These are phyloP conservation scores for Fragilariopsis cylindrus DNA, from an alignment of 108 stramenopile species.

Conservation along the genomic window DNA sequence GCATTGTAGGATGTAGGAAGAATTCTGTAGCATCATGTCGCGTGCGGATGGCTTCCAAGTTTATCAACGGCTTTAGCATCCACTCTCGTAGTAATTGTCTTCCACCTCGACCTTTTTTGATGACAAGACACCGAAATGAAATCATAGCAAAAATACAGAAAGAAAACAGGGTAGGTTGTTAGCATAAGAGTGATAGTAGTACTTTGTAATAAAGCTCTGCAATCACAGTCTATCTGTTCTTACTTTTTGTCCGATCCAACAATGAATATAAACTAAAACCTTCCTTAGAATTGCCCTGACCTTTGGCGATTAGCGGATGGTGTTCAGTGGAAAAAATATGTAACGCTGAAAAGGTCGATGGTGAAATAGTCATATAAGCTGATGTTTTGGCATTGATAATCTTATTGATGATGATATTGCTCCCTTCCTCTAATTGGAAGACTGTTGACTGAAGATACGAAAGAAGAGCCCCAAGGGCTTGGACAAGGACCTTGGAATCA, in stretches of 20 bases:
- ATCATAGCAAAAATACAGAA: neutral
- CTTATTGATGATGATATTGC: slow-evolving; percentile 59
- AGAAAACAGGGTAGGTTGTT: neutral
- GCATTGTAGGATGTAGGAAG: slow-evolving; percentile 60
- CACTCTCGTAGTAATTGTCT: slow-evolving; percentile 81
- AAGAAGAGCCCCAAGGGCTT: slow-evolving; percentile 77
- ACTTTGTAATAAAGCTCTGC: neutral
- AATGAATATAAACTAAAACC: slow-evolving; percentile 91
- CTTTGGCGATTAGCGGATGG: slow-evolving; percentile 69
- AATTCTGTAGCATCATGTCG: slow-evolving; percentile 87
- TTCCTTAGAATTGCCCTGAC: slow-evolving; percentile 75
- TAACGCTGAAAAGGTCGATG: slow-evolving; percentile 60
- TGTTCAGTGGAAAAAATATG: slow-evolving; percentile 84
- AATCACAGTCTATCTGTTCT: slow-evolving; percentile 7
- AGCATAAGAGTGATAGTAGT: neutral
- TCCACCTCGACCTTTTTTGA: slow-evolving; percentile 44
- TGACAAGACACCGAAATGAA: neutral
- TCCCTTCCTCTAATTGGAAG: slow-evolving; percentile 71
- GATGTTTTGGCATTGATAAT: slow-evolving; percentile 59
- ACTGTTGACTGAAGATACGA: slow-evolving; percentile 69
- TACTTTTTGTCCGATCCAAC: slow-evolving; percentile 83
- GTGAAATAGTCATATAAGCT: slow-evolving; percentile 56
- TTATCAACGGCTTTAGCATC: slow-evolving; percentile 86
- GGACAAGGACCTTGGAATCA: slow-evolving; percentile 68
- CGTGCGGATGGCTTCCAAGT: slow-evolving; percentile 48